phyloP scores from a whole-genome alignment of 2,329 filamentous ascomycete genomes.

The Cadophora gregata region DNA sequence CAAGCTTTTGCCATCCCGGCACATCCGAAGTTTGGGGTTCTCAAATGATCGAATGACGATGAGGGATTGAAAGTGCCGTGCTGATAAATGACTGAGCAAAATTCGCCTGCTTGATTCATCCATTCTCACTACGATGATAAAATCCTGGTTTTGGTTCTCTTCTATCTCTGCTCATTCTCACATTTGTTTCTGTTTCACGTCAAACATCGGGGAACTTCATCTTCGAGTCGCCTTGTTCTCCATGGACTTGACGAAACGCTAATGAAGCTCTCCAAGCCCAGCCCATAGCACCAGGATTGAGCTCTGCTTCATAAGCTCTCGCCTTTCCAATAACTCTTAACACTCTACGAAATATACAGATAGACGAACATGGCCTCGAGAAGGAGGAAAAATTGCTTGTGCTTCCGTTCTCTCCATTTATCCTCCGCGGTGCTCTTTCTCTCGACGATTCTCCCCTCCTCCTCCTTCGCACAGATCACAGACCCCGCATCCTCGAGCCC shows the following conservation, averaged over 20 bases:
- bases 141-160: no score
- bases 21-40: constrained; percentile 18
- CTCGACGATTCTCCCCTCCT: constrained; percentile 34
- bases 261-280: constrained; percentile 9
- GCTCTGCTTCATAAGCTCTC: neutral
- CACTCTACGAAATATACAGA: neutral
- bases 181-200: constrained; percentile 1
- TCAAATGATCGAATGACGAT: neutral
- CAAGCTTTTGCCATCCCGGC: constrained; percentile 23
- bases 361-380: constrained; percentile 26
- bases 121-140: neutral
- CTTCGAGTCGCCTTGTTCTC: neutral
- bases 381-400: constrained; percentile 28
- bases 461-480: constrained; percentile 37
- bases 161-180: neutral
- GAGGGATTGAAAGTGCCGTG: constrained; percentile 10
- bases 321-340: neutral
- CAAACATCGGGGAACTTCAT: neutral
- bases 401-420: constrained; percentile 31
- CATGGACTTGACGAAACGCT: constrained; percentile 5
- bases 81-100: constrained; percentile 14
- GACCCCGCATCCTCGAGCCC: constrained; percentile 8
- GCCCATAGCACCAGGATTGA: neutral
- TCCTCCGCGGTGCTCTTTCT: constrained; percentile 37
- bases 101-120: neutral